Conservation (phyloP, 352 stramenopile species). For the Elongisporangium undulatum region DNA sequence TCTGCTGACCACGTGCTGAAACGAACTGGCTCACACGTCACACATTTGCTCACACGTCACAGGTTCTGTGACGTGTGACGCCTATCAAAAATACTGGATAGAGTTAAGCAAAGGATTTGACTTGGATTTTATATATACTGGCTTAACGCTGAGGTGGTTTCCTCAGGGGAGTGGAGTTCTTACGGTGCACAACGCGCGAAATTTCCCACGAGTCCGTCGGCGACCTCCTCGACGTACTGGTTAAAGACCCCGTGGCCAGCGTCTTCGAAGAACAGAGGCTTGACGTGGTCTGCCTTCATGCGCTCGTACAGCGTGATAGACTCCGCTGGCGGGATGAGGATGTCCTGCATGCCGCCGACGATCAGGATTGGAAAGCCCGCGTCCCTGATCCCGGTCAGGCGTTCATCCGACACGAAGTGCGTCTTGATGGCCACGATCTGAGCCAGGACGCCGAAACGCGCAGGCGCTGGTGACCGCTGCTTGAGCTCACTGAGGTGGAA, state of each 20-base stretch:
- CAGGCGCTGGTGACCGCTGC: too few species aligned
- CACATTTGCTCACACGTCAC: neutral
- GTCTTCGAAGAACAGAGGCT: constrained; percentile 24
- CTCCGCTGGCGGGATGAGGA: constrained; percentile 36
- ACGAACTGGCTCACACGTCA: neutral
- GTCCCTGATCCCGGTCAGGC: constrained; percentile 27
- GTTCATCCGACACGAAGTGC: constrained; percentile 49
- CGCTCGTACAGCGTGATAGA: constrained; percentile 20
- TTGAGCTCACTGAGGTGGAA: neutral
- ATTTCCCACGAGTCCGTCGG: constrained; percentile 13
- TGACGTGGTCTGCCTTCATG: constrained; percentile 21
- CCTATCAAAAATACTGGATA: too few species aligned
- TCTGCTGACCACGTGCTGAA: too few species aligned
- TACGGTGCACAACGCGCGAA: too few species aligned
- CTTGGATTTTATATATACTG: too few species aligned
- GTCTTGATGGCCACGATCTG: constrained; percentile 26
- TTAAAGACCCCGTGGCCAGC: constrained; percentile 27
- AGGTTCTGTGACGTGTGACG: neutral
- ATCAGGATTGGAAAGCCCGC: constrained; percentile 45
- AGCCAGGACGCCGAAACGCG: neutral
- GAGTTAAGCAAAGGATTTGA: too few species aligned
- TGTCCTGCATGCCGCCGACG: constrained; percentile 37
- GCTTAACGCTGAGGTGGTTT: too few species aligned
- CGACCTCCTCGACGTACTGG: constrained; percentile 31
- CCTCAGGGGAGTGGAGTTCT: too few species aligned